Evolutionary conservation across 345 rosid genomes (phyloP).

Genomic region (Zanthoxylum bungeanum): DNA sequence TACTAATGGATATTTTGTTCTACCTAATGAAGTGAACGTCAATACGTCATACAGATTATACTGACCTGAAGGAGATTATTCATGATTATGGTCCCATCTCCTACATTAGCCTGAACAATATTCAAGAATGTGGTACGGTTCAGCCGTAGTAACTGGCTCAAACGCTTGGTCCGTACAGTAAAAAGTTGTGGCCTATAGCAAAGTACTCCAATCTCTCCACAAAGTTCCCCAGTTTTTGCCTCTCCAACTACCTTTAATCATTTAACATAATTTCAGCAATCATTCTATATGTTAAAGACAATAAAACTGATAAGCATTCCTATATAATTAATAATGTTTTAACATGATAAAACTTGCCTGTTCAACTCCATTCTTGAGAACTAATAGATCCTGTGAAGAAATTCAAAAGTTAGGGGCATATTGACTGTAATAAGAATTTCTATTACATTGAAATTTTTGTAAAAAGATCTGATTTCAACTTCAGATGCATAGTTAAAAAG

Average conservation of each 20-base stretch:
- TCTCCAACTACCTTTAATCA: constrained; percentile 57
- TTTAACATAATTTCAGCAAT: not conserved
- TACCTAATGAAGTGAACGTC: not conserved
- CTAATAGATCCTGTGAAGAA: constrained; percentile 48
- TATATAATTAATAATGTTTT: not conserved
- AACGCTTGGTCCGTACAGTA: constrained; percentile 84
- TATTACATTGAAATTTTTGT: not conserved
- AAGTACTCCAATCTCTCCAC: constrained; percentile 89
- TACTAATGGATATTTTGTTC: not conserved
- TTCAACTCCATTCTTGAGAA: constrained; percentile 44
- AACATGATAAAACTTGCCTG: constrained; percentile 34
- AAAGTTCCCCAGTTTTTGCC: constrained; percentile 70
- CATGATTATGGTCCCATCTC: constrained; percentile 90
- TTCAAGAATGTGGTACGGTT: constrained; percentile 82
- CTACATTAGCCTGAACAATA: constrained; percentile 85
- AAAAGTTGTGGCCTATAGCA: constrained; percentile 85
- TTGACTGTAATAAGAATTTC: not conserved
- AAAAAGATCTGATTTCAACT: not conserved
- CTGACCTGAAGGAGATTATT: constrained; percentile 88
- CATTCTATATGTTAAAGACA: not conserved
- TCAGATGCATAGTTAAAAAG: not conserved
- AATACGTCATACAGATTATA: not conserved
- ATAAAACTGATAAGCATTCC: not conserved
- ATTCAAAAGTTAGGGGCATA: constrained; percentile 4
- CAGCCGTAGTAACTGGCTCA: constrained; percentile 83